Base-by-base conservation (phyloP, 257 asterid species). In the Solanum neorickii region DNA sequence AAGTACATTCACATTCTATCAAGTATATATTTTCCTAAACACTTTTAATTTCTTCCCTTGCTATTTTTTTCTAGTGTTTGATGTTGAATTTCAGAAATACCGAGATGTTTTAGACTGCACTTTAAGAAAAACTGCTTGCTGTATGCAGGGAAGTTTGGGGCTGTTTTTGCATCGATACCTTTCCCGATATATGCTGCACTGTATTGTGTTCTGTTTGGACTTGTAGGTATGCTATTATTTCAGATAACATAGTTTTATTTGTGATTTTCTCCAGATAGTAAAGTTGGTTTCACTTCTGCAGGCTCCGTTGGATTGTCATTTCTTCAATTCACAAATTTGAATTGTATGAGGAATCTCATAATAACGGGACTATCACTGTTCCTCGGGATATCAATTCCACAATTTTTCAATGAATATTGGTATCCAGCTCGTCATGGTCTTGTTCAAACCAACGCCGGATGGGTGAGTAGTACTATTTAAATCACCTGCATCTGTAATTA, bases 311-410 rank as follows among this genome's bases (percentile, higher is more conserved):
- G 99, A 82, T 84, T 97, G 84, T 97, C 99, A 21, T 97, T 97
- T 91, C 99, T 97, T 68, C 99, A 97, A 75, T 97, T 97, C 93
- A 97, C 99, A 14, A 97, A 97, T 89, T 95, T 97, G 99, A 97
- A 97, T 66, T 95, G 95, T n/a, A 97, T 97, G 99, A 93, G 99
- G 90, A 97, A 94, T 91, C 99, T 97, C 83, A 82, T 97, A 37
- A 96, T 97, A 87, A 95, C 96, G 6, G 99, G 99, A 29, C 94
- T 96, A 42, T 96, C 99, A 0, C 95, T 97, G 16, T 97, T 97
- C 91, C 99, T 97, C 29, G 99, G 99, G 76, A 96, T 97, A 89
- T 97, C 99, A 4, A 92, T 97, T 87, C 99, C 99, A 69, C 99
- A 96, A 72, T 97, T 91, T 83, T 97, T 97, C 56, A 89, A 90